Evolutionary conservation across 2,329 filamentous ascomycete genomes (phyloP).

Genomic region (Pochonia chlamydosporia): DNA sequence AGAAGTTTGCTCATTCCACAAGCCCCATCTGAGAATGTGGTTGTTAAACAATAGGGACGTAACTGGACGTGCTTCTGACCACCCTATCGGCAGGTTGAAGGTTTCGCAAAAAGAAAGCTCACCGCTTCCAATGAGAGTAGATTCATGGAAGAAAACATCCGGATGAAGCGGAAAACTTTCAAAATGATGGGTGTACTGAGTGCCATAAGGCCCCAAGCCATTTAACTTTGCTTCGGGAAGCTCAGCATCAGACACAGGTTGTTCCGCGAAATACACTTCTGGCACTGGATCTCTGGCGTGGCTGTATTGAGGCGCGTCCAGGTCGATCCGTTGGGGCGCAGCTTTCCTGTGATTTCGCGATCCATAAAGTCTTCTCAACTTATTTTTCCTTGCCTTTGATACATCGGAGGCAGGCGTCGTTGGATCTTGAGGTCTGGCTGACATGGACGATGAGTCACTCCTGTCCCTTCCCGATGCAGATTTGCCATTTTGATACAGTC

Average conservation of each 20-base stretch:
- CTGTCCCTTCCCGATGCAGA: not conserved
- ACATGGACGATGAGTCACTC: not conserved
- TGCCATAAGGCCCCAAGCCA: conserved; percentile 55
- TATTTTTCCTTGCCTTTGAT: not conserved
- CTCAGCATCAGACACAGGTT: conserved; percentile 10
- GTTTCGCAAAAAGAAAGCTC: conserved; percentile 25
- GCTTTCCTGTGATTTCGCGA: conserved; percentile 37
- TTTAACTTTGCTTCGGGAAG: conserved; percentile 28
- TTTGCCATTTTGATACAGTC: conserved; percentile 38
- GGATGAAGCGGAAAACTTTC: conserved; percentile 53
- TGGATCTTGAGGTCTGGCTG: not conserved
- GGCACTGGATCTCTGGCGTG: conserved; percentile 48
- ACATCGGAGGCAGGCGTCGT: not conserved
- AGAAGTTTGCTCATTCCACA: conserved; percentile 52
- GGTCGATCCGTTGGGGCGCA: conserved; percentile 39
- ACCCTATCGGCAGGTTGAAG: conserved; percentile 14
- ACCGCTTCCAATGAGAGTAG: conserved; percentile 53
- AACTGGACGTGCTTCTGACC: conserved; percentile 22
- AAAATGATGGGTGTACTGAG: conserved; percentile 56
- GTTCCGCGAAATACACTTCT: conserved; percentile 4
- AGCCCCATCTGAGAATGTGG: conserved; percentile 46
- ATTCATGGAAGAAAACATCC: conserved; percentile 54
- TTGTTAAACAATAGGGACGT: conserved; percentile 41
- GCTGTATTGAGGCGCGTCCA: conserved; percentile 45
- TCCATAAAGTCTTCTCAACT: not conserved